Evolutionary conservation across 345 rosid genomes (phyloP).

Genomic region (Eucalyptus pumila): DNA sequence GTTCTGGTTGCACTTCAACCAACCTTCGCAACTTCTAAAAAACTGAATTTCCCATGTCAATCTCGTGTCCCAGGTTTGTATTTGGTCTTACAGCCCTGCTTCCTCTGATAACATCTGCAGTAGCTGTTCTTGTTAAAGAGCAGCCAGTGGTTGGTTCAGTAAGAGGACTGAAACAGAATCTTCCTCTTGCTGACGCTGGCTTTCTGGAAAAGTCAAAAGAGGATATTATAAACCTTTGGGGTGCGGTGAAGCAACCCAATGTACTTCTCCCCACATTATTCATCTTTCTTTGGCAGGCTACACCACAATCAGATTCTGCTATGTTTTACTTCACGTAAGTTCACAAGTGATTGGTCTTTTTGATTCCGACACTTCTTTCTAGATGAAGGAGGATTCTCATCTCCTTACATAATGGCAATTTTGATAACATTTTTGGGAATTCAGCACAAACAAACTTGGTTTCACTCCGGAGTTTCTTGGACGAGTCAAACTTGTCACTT

Average conservation of each 20-base stretch:
- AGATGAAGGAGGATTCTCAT: neutral
- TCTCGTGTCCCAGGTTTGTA: slow-evolving; percentile 62
- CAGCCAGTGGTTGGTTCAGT: slow-evolving; percentile 37
- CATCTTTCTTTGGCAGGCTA: slow-evolving; percentile 96
- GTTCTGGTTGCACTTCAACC: neutral
- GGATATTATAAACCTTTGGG: slow-evolving; percentile 51
- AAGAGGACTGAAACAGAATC: slow-evolving; percentile 17
- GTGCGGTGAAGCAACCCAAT: slow-evolving; percentile 68
- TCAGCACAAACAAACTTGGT: slow-evolving; percentile 91
- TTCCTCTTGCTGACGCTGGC: slow-evolving; percentile 20
- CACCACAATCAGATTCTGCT: slow-evolving; percentile 97
- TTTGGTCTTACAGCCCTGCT: slow-evolving; percentile 89
- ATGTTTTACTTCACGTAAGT: slow-evolving; percentile 96
- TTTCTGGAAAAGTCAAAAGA: slow-evolving; percentile 65
- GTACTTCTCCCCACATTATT: slow-evolving; percentile 81
- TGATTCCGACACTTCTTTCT: neutral
- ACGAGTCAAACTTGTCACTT: slow-evolving; percentile 83
- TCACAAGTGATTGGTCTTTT: neutral
- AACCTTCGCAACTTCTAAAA: neutral
- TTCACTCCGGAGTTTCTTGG: slow-evolving; percentile 96
- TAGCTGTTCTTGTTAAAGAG: slow-evolving; percentile 89
- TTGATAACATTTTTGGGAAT: neutral
- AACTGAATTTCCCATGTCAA: neutral
- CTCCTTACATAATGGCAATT: neutral
- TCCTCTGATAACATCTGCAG: slow-evolving; percentile 82